phyloP scores from a whole-genome alignment of 257 asterid genomes.

The Solanum paucissectum region DNA sequence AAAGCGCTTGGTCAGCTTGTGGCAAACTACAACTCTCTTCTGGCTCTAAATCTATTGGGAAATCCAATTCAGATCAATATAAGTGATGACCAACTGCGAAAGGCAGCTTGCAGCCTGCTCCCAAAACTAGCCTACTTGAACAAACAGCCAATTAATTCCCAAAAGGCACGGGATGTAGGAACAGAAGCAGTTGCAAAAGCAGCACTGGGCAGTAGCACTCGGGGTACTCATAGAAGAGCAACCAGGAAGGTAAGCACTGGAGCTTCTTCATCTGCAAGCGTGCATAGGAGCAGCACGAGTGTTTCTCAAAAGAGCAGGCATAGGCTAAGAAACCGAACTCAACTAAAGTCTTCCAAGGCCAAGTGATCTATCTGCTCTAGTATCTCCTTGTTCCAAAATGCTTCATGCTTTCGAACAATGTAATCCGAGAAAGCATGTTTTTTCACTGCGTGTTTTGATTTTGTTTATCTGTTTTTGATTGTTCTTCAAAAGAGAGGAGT shows the following conservation, averaged over 20 bases:
- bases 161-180: conserved; percentile 51
- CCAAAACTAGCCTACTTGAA: conserved; percentile 55
- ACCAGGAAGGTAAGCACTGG: conserved; percentile 28
- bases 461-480: not conserved
- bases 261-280: conserved; percentile 14
- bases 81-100: conserved; percentile 55
- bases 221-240: conserved; percentile 29
- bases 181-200: conserved; percentile 50
- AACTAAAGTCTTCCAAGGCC: conserved; percentile 16
- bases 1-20: conserved; percentile 81
- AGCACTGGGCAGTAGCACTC: conserved; percentile 37
- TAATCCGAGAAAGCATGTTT: not conserved
- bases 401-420: not conserved
- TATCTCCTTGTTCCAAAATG: not conserved
- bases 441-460: not conserved
- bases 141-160: conserved; percentile 49
- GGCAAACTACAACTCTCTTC: conserved; percentile 59
- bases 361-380: conserved; percentile 4
- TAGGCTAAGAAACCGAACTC: conserved; percentile 26
- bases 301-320: conserved; percentile 33
- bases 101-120: conserved; percentile 48
- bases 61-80: conserved; percentile 65
- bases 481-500: not conserved
- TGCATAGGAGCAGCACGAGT: conserved; percentile 23
- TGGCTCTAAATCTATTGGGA: conserved; percentile 65